Evolutionary conservation across 2,329 filamentous ascomycete species (phyloP), one percentile per base, ranked within the genome.

Genomic region (Diaporthe nobilis): DNA sequence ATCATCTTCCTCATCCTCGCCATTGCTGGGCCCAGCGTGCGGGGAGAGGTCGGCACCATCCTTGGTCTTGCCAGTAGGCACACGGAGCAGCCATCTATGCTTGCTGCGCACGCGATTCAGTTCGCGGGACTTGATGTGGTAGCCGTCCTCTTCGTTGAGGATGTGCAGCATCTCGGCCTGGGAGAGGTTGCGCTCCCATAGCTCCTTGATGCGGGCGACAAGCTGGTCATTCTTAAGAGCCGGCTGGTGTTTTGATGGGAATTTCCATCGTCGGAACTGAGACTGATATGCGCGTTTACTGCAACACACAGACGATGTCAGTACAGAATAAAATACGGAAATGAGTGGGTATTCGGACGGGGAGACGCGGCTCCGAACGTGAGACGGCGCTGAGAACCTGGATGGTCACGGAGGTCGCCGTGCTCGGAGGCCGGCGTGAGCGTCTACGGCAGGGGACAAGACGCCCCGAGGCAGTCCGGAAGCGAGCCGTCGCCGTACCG

Each of bases 181-280:
- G 25, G 87, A 88, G 20, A 91, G 88, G 81, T 96, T 97, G 79
- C 86, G 87, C 82, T 94, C 92, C 94, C 94, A 97, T 80, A 97
- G 87, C 84, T 96, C 90, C 81, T 92, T 92, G 77, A 96, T 89
- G 42, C 94, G 91, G 25, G 88, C 89, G 55, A 94, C 90, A 10
- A 96, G 89, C 34, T 86, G 86, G 20, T 88, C 86, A 81, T 95
- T 93, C 80, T 93, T 94, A 81, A 95, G 91, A 1, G 92, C 92
- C 0, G 92, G 92, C 76, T 92, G 92, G 79, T 94, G 92, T 82
- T 95, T 95, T 75, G 89, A 90, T 20, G 94, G 94, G 79, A 97
- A 96, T 10, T 91, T 90, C 95, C 95, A 97, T 82, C 91, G 88
- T 81, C 92, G 93, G 84, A 95, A 94, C 79, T 95, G 93, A 4